Base-by-base conservation (phyloP, 495 filamentous ascomycete genomes). In the Hypoxylon trugodes region DNA sequence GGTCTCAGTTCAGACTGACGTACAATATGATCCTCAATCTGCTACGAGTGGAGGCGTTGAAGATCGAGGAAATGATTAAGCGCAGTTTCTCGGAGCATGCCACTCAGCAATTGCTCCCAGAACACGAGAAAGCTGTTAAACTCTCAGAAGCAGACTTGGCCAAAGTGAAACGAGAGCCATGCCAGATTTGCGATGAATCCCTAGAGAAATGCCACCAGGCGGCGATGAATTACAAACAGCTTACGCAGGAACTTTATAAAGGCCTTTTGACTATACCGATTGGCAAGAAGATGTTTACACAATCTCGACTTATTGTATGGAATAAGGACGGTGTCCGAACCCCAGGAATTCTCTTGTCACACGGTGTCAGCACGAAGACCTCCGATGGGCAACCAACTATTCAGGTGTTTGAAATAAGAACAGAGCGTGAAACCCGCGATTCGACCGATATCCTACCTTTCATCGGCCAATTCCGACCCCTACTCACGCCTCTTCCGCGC, bases 1-100 rank as follows among this genome's bases (percentile, higher is more conserved):
- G 91, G 36, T 97, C 93, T 19, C 96, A 98, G 70, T 98, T 98
- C 81, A 86, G 95, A 58, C 82, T 98, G 35, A 98, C 95, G 1
- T 98, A 98, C 80, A 98, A 97, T 74, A 98, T 98, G 95, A 98
- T 98, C 35, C 81, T 98, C 38, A 98, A 98, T 67, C 84, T 98
- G 6, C 80, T 98, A 16, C 89, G 95, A 15, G 95, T 98, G 13
- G 95, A 98, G 76, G 96, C 95, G 5, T 77, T 98, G 52, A 98
- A 97, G 77, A 98, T 98, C 65, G 95, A 98, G 74, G 95, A 98
- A 76, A 98, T 98, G 95, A 98, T 98, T 78, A 98, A 98, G 81
- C 87, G 95, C 62, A 96, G 92, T 73, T 98, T 98, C 82, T 96
- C 92, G 55, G 95, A 98, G 75, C 95, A 98, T 77, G 93, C 93